These are phyloP conservation scores for Sphagnum contortum DNA, from an alignment of 225 moss, liverwort and hornwort species.

Conservation along the genomic window DNA sequence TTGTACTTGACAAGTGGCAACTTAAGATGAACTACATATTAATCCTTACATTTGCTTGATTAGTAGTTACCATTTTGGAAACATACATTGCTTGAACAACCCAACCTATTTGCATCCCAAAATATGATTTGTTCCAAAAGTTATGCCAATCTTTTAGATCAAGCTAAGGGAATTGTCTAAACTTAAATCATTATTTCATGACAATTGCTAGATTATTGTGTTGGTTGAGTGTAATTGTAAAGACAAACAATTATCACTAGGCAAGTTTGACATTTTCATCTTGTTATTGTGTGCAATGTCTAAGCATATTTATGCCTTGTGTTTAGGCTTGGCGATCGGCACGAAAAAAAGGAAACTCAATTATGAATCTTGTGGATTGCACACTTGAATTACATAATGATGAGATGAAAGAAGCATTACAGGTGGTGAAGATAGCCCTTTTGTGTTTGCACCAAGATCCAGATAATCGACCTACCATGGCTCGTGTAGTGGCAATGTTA, in stretches of 20 bases:
- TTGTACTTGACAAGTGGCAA: too few relatives aligned
- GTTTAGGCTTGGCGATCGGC: slow-evolving; percentile 31
- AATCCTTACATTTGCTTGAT: too few relatives aligned
- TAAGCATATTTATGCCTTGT: neutral
- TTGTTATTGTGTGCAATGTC: neutral
- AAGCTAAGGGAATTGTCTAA: too few relatives aligned
- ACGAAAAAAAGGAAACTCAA: slow-evolving; percentile 11
- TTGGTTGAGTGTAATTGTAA: too few relatives aligned
- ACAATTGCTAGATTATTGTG: too few relatives aligned
- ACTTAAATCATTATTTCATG: too few relatives aligned
- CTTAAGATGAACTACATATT: too few relatives aligned
- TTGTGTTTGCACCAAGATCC: slow-evolving; percentile 19
- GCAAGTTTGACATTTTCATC: neutral
- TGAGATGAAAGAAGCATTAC: slow-evolving; percentile 18
- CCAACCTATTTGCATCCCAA: too few relatives aligned
- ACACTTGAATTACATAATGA: slow-evolving; percentile 19
- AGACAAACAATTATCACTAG: neutral
- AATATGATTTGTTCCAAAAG: too few relatives aligned
- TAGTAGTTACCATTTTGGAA: too few relatives aligned
- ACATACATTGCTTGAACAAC: too few relatives aligned
- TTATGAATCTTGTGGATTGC: slow-evolving; percentile 23
- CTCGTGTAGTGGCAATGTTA: slow-evolving; percentile 42
- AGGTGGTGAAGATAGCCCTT: slow-evolving; percentile 32
- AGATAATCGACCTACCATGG: slow-evolving; percentile 34
- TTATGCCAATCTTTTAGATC: too few relatives aligned